Evolutionary conservation across 1,284 basidiomycete genomes (phyloP).

Genomic region (Austroboletus olivaceoglutinosus): DNA sequence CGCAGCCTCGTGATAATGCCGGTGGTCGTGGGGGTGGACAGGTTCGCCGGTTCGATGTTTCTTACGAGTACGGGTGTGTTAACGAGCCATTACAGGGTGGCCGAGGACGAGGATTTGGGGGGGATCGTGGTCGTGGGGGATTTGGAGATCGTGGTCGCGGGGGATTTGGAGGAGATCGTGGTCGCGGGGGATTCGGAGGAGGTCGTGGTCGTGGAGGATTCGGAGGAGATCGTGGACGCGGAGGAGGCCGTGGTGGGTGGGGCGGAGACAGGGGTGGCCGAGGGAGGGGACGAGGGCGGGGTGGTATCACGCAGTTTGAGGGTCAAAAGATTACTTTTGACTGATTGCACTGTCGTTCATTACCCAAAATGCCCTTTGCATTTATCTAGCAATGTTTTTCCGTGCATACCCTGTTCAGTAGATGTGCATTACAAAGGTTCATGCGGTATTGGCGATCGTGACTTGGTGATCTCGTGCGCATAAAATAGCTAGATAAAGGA

Average conservation of each 20-base stretch:
- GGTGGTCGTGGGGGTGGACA: conserved; percentile 51
- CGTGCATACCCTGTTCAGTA: background rate
- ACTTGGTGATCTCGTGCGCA: background rate
- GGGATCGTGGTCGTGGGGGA: conserved; percentile 35
- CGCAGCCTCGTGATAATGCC: conserved; percentile 74
- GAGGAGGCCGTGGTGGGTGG: conserved; percentile 37
- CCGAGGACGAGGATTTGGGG: too few relatives aligned
- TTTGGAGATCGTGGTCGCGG: conserved; percentile 36
- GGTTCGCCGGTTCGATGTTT: conserved; percentile 35
- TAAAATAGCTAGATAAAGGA: background rate
- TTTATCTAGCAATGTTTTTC: background rate
- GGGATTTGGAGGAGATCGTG: conserved; percentile 25
- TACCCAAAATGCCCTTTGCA: background rate
- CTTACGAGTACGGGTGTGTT: conserved; percentile 9
- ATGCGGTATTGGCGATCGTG: too few relatives aligned
- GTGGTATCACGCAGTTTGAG: conserved; percentile 70
- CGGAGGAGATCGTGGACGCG: conserved; percentile 30
- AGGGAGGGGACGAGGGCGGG: conserved; percentile 53
- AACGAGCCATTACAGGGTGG: conserved; percentile 22
- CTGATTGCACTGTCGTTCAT: conserved; percentile 6
- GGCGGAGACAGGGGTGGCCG: conserved; percentile 43
- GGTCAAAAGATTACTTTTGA: conserved; percentile 83
- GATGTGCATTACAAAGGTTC: background rate
- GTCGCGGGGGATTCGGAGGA: conserved; percentile 39
- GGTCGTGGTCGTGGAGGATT: conserved; percentile 36